Percentiles rank a stretch among this genome's conserved stretches.
Evolutionary conservation across 805 yeast genomes (phyloP).

Genomic region (Saturnispora sanitii): DNA sequence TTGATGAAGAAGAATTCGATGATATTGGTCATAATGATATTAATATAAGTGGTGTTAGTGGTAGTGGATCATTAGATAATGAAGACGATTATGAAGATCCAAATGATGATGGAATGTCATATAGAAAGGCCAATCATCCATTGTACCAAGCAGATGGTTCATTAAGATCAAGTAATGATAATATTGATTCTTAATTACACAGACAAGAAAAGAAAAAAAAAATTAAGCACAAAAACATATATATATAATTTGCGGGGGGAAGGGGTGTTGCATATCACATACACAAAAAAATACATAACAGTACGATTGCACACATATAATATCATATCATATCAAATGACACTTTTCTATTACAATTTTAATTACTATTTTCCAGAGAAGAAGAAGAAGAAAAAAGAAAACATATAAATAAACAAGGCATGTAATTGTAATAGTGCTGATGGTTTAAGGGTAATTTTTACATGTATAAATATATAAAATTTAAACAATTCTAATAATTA

Average conservation of each 20-base stretch:
- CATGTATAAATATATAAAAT: slow-evolving; percentile 1
- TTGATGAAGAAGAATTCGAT: slow-evolving; percentile 31
- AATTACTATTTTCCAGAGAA: too few species aligned
- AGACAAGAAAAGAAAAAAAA: background rate
- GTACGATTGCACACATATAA: too few species aligned
- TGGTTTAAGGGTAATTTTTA: background rate
- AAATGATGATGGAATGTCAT: slow-evolving; percentile 71
- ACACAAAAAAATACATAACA: background rate
- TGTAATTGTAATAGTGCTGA: too few species aligned
- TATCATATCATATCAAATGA: background rate
- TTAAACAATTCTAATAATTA: background rate
- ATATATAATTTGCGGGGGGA: too few species aligned
- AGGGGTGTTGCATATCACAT: too few species aligned
- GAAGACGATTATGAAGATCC: slow-evolving; percentile 73
- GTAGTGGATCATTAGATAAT: slow-evolving; percentile 6
- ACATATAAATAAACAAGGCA: too few species aligned
- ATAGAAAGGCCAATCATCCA: slow-evolving; percentile 52
- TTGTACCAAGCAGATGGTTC: slow-evolving; percentile 42
- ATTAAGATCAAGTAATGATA: slow-evolving; percentile 15
- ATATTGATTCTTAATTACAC: background rate
- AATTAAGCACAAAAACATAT: background rate
- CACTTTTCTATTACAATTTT: slow-evolving; percentile 2
- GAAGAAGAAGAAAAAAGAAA: too few species aligned
- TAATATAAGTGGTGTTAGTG: too few species aligned
- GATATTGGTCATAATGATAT: slow-evolving; percentile 33